Percentiles rank a stretch among this genome's conserved stretches.
Evolutionary conservation across 2,329 filamentous ascomycete species (phyloP).

Genomic region (Alternaria angustiovoidea): DNA sequence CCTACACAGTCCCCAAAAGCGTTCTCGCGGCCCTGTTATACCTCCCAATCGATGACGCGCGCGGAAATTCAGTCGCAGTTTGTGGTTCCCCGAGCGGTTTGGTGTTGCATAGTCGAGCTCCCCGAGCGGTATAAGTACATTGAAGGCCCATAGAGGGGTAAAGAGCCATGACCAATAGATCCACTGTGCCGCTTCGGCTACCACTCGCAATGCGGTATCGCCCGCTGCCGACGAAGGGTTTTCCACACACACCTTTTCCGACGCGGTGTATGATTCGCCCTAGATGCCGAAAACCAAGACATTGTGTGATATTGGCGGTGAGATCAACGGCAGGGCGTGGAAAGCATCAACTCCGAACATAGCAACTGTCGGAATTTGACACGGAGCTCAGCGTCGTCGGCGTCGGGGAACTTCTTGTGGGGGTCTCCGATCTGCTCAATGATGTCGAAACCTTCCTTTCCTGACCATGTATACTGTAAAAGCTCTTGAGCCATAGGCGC

Average conservation of each 20-base stretch:
- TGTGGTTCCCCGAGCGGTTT: constrained; percentile 11
- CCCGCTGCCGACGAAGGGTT: constrained; percentile 26
- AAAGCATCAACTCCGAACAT: constrained; percentile 14
- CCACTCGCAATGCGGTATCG: constrained; percentile 28
- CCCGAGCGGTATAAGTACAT: constrained; percentile 12
- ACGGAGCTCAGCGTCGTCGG: constrained; percentile 27
- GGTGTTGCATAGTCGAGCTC: constrained; percentile 1
- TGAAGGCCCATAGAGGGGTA: constrained; percentile 5
- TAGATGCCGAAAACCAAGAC: constrained; percentile 17
- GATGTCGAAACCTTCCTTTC: constrained; percentile 20
- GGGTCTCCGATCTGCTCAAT: constrained; percentile 29
- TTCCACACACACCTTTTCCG: constrained; percentile 8
- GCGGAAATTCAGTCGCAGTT: constrained; percentile 10
- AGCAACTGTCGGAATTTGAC: constrained; percentile 17
- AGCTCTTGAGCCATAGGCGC: constrained; percentile 19
- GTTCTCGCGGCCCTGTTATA: constrained; percentile 2
- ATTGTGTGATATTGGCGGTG: constrained; percentile 17
- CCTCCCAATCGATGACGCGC: constrained; percentile 12
- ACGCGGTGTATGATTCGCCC: constrained; percentile 22
- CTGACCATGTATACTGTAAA: constrained; percentile 17
- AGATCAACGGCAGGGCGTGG: constrained; percentile 1
- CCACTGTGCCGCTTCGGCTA: constrained; percentile 22
- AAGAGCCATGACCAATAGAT: constrained; percentile 13
- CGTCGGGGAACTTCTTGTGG: constrained; percentile 12
- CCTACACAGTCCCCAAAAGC: constrained; percentile 9